Evolutionary conservation across 192 early-diverging fungal species (phyloP), one percentile per base, ranked within the genome.

Genomic region (Linnemannia elongata): DNA sequence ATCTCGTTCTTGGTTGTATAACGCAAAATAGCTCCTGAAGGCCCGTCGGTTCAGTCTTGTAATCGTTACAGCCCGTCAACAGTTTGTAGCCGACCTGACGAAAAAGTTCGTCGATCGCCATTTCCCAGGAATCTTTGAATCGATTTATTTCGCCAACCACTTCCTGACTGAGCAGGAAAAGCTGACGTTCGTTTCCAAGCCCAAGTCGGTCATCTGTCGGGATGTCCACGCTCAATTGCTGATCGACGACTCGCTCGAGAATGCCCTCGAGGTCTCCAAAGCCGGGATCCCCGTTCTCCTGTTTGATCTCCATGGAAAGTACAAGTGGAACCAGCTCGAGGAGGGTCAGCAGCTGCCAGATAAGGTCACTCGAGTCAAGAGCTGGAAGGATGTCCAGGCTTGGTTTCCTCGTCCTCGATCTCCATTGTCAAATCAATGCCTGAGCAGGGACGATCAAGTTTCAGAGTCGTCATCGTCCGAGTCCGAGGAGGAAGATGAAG

Each of bases 81-180:
- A 93, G 82, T 89, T 92, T 38, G 86, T 93, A 27, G 91, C 92
- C 3, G 88, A 90, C 70, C 75, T 90, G 55, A 93, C 93, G 12
- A 92, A 93, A 78, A 77, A 80, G 55, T 93, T 93, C 83, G 90
- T 93, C 33, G 88, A 92, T 60, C 82, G 81, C 24, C 88, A 93
- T 38, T 93, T 88, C 77, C 92, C 92, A 35, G 92, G 91, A 71
- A 91, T 93, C 47, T 93, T 93, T 81, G 92, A 91, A 68, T 90
- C 90, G n/a, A 92, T 93, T 42, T 92, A 93, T 74, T 93, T 93
- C 80, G 91, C 91, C 38, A 93, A 93, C 69, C 88, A 90, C 57
- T 89, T 78, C 57, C 71, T 93, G 55, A 89, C 93, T 2, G 85
- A 90, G 68, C 83, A 88, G 47, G 93, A 93, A 73, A 89, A 89